phyloP scores from a whole-genome alignment of 2,329 filamentous ascomycete species.

The Fusarium pseudonygamai region DNA sequence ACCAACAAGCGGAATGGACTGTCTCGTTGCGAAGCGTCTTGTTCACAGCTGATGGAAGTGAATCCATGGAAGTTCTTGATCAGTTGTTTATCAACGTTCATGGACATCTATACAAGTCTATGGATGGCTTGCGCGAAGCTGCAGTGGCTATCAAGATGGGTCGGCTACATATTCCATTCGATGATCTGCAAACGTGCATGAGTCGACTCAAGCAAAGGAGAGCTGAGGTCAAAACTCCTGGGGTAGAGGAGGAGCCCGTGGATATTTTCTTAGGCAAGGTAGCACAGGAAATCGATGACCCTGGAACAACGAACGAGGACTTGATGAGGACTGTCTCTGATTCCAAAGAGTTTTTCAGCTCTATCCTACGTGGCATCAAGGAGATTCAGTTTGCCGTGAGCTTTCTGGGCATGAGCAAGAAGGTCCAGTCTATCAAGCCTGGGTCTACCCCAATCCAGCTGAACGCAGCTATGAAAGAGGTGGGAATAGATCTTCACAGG shows the following conservation, averaged over 20 bases:
- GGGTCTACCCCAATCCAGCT: slow-evolving; percentile 78
- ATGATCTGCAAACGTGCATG: slow-evolving; percentile 77
- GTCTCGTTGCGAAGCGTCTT: slow-evolving; percentile 85
- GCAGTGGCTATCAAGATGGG: slow-evolving; percentile 92
- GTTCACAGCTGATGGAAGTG: slow-evolving; percentile 84
- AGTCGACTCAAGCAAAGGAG: slow-evolving; percentile 62
- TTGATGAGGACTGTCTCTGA: slow-evolving; percentile 88
- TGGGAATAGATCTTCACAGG: slow-evolving; percentile 90
- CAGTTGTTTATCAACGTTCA: slow-evolving; percentile 90
- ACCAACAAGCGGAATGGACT: slow-evolving; percentile 90
- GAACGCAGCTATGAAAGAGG: slow-evolving; percentile 94
- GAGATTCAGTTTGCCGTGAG: slow-evolving; percentile 96
- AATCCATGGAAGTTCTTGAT: slow-evolving; percentile 89
- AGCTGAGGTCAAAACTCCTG: slow-evolving; percentile 48
- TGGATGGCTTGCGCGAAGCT: slow-evolving; percentile 89
- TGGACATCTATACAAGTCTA: slow-evolving; percentile 84
- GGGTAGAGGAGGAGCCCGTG: slow-evolving; percentile 58
- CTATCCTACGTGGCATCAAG: slow-evolving; percentile 89
- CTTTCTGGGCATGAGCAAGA: slow-evolving; percentile 87
- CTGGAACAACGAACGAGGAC: slow-evolving; percentile 71
- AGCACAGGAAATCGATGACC: slow-evolving; percentile 76
- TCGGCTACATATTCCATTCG: slow-evolving; percentile 87
- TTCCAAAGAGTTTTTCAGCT: slow-evolving; percentile 90
- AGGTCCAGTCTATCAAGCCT: slow-evolving; percentile 73
- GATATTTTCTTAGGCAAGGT: slow-evolving; percentile 76